A percentile compares a stretch with the other conserved stretches of the same genome.
These are phyloP conservation scores for Rhododendron kiyosumense DNA, from an alignment of 148 eudicot species.

Conservation along the genomic window DNA sequence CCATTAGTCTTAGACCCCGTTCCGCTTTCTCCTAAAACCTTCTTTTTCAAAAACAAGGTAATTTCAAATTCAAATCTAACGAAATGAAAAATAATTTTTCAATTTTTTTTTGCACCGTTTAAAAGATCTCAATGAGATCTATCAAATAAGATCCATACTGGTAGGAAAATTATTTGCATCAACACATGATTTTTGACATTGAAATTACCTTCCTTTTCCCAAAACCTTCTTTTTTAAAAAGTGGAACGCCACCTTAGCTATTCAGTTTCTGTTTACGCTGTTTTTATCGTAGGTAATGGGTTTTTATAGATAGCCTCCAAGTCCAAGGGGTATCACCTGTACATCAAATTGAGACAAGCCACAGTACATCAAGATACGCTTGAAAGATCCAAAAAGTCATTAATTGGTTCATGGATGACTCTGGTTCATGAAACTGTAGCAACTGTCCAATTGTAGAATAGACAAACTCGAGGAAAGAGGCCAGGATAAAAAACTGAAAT, in stretches of 20 bases:
- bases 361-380: neutral
- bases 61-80: too few relatives aligned
- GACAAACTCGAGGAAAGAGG: neutral
- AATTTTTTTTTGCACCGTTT: too few relatives aligned
- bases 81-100: too few relatives aligned
- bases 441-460: neutral
- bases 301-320: neutral
- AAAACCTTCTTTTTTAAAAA: too few relatives aligned
- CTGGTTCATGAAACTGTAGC: neutral
- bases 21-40: too few relatives aligned
- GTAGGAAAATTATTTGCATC: too few relatives aligned
- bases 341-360: neutral
- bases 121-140: too few relatives aligned
- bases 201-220: too few relatives aligned
- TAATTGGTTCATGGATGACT: neutral
- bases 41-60: too few relatives aligned
- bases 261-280: neutral
- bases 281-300: neutral
- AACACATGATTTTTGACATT: too few relatives aligned
- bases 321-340: neutral
- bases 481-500: neutral
- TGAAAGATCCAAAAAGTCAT: neutral
- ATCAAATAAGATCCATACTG: too few relatives aligned
- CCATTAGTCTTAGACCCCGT: neutral
- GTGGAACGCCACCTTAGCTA: too few relatives aligned